Conservation (phyloP, 805 yeast genomes). For the Tetrapisispora nanseiensis region DNA sequence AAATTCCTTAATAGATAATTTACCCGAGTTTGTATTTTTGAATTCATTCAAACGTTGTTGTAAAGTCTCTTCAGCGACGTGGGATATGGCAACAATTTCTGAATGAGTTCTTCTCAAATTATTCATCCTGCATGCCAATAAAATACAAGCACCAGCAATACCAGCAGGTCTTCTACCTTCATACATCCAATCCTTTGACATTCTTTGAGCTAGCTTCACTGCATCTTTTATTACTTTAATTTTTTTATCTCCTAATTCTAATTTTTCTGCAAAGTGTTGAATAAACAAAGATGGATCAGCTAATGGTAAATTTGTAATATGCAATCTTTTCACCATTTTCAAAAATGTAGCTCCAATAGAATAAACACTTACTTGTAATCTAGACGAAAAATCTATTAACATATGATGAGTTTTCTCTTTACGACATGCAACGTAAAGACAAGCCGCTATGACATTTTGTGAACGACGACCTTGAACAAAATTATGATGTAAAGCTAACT, state of each 20-base stretch:
- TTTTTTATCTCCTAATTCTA: conserved; percentile 68
- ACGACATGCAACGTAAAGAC: conserved; percentile 91
- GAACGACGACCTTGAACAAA: conserved; percentile 97
- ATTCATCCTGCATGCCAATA: conserved; percentile 94
- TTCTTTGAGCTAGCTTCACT: conserved; percentile 70
- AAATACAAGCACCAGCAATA: conserved; percentile 90
- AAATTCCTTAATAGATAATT: conserved; percentile 63
- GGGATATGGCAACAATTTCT: conserved; percentile 91
- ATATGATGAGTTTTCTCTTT: conserved; percentile 85
- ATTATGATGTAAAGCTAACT: conserved; percentile 72
- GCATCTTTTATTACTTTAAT: conserved; percentile 82
- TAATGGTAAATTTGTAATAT: conserved; percentile 67
- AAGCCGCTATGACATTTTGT: conserved; percentile 90
- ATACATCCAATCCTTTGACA: conserved; percentile 92
- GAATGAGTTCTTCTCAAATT: conserved; percentile 84
- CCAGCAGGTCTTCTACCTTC: conserved; percentile 98
- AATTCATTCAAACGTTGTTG: conserved; percentile 88
- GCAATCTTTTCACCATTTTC: conserved; percentile 80
- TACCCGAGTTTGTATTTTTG: conserved; percentile 63
- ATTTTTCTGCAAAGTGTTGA: conserved; percentile 83
- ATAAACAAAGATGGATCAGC: conserved; percentile 93
- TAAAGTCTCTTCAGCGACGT: conserved; percentile 87
- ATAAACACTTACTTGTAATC: conserved; percentile 83
- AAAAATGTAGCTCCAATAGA: conserved; percentile 93
- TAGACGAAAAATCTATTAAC: conserved; percentile 89